phyloP scores from a whole-genome alignment of 2,329 filamentous ascomycete genomes.

The Hyphodiscus sp. region DNA sequence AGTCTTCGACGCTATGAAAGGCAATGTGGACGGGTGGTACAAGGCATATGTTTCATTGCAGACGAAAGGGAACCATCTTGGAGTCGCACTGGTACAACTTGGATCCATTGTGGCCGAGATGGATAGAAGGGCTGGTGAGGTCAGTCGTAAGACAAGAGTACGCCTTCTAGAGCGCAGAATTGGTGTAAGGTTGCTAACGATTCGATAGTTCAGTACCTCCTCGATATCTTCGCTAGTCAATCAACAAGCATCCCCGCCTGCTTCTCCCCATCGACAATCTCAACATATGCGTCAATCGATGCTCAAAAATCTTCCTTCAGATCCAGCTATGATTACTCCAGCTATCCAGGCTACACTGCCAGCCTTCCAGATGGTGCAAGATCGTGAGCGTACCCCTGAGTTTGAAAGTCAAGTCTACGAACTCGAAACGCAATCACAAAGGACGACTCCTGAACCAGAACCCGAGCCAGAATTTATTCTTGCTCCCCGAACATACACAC shows the following conservation, averaged over 20 bases:
- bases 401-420: conserved; percentile 2
- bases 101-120: conserved; percentile 77
- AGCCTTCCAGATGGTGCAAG: conserved; percentile 24
- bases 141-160: conserved; percentile 73
- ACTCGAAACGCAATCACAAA: neutral
- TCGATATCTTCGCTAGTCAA: conserved; percentile 4
- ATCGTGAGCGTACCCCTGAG: conserved; percentile 24
- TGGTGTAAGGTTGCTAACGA: conserved; percentile 2
- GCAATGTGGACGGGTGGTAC: conserved; percentile 87
- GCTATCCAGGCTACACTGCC: conserved; percentile 25
- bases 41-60: conserved; percentile 72
- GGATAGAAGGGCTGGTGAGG: conserved; percentile 74
- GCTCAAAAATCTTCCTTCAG: conserved; percentile 22
- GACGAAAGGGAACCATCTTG: conserved; percentile 63
- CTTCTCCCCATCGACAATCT: conserved; percentile 8
- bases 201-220: conserved; percentile 8
- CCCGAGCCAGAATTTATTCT: conserved; percentile 26
- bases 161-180: conserved; percentile 28
- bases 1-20: conserved; percentile 84
- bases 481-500: conserved; percentile 28
- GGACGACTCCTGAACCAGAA: neutral
- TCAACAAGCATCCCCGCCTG: neutral
- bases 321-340: conserved; percentile 26
- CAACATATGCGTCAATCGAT: conserved; percentile 25
- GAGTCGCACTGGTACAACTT: conserved; percentile 63